Base-by-base conservation (phyloP, 192 early-diverging fungal species). In the Backusella mclennaniae region DNA sequence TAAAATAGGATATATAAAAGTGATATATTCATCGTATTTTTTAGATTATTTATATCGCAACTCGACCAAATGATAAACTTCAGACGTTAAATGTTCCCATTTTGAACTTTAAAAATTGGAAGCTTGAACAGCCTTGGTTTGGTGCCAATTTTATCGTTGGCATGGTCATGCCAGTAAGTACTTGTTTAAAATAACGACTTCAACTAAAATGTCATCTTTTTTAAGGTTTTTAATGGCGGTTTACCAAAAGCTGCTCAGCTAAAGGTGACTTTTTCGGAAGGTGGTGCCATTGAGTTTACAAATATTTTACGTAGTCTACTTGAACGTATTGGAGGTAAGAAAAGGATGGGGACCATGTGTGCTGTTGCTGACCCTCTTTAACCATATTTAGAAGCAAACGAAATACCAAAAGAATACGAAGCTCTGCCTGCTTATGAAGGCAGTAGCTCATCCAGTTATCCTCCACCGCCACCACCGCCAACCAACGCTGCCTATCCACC, bases 231-330 rank as follows among this genome's bases (percentile, higher is more conserved):
- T 21, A 52, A 82, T 66, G 88, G 88, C 39, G 88, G 88, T 42
- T 71, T 89, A 14, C 26, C 77, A 44, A 56, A 79, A 19, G 68
- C 73, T 3, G 88, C 82, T 11, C 26, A 77, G 49, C 17, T 89
- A 21, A 84, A 87, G 70, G 69, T 84, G 15, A 85, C 83, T 6
- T 89, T 89, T 49, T 87, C 84, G 67, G 83, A 86, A 53, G 88
- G 88, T 36, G 88, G 88, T 17, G 87, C 88, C 12, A 89, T 89
- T 76, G 86, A 89, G 67, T 89, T 89, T 67, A 78, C 73, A 26
- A 73, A 69, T 19, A 71, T 76, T 35, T 82, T 74, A 29, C 73
- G 71, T 31, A 46, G 76, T n/a, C 36, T 83, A n/a, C 73, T 83
- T n/a, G 53, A 77, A 7, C 75, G 84, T 35, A 46, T 85, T n/a